Evolutionary conservation across 306 rosid species (phyloP).

Genomic region (Begonia peltatifolia): DNA sequence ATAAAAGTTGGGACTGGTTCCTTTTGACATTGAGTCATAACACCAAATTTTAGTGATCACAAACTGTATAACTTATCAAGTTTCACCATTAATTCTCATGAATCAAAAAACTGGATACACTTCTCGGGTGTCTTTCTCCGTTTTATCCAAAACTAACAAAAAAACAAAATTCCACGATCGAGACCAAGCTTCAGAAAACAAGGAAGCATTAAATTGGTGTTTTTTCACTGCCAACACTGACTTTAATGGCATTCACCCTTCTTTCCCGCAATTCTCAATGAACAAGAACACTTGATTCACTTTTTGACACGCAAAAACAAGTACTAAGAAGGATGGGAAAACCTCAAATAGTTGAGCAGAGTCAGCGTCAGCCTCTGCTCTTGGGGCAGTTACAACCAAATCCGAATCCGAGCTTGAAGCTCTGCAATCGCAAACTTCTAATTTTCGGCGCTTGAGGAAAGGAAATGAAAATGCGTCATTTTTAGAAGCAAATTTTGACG

Average conservation of each 20-base stretch:
- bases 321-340: not conserved
- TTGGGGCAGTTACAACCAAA: slow-evolving; percentile 14
- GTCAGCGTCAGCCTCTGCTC: slow-evolving; percentile 35
- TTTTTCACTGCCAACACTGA: not conserved
- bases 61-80: not conserved
- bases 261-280: not conserved
- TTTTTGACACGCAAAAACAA: not conserved
- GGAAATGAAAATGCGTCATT: not conserved
- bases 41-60: not conserved
- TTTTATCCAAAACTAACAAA: too few species aligned
- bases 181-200: too few species aligned
- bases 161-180: too few species aligned
- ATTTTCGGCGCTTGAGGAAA: slow-evolving; percentile 13
- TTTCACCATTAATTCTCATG: not conserved
- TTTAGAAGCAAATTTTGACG: slow-evolving; percentile 11
- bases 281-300: not conserved
- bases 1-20: too few species aligned
- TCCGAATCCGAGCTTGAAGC: slow-evolving; percentile 28
- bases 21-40: too few species aligned
- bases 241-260: not conserved
- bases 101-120: not conserved
- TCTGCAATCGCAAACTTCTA: slow-evolving; percentile 17
- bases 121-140: not conserved
- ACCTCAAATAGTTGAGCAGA: slow-evolving; percentile 78
- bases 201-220: too few species aligned